phyloP scores from a whole-genome alignment of 2,329 filamentous ascomycete genomes.

The Cadophora sp. region DNA sequence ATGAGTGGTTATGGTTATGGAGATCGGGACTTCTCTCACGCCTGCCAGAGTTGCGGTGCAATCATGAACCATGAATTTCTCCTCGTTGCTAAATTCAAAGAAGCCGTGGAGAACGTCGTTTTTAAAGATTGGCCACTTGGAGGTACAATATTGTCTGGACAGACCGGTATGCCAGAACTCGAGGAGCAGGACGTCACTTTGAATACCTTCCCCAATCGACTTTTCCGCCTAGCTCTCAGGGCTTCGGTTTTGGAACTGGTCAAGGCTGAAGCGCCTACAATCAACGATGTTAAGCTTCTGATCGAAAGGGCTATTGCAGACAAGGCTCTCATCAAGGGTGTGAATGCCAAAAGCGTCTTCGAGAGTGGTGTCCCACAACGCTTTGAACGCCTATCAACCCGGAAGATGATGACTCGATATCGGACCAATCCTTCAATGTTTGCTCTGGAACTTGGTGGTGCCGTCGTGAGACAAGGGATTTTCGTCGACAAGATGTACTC shows the following conservation, averaged over 20 bases:
- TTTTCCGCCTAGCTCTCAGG: slow-evolving; percentile 58
- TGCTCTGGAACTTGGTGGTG: slow-evolving; percentile 68
- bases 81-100: slow-evolving; percentile 65
- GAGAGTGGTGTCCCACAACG: slow-evolving; percentile 36
- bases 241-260: slow-evolving; percentile 51
- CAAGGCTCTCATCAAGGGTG: slow-evolving; percentile 47
- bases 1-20: slow-evolving; percentile 63
- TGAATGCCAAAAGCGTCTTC: slow-evolving; percentile 46
- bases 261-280: slow-evolving; percentile 48
- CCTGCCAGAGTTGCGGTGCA: slow-evolving; percentile 59
- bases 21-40: slow-evolving; percentile 58
- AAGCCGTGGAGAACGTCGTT: slow-evolving; percentile 60
- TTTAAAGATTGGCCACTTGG: slow-evolving; percentile 62
- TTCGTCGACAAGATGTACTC: slow-evolving; percentile 77
- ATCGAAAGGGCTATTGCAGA: slow-evolving; percentile 56
- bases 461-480: slow-evolving; percentile 68
- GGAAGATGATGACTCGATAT: slow-evolving; percentile 74
- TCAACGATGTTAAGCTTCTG: slow-evolving; percentile 57
- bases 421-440: slow-evolving; percentile 73
- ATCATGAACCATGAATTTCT: slow-evolving; percentile 63
- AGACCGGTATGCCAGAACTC: slow-evolving; percentile 56
- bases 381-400: slow-evolving; percentile 54
- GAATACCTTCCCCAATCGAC: slow-evolving; percentile 63
- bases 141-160: slow-evolving; percentile 67
- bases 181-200: slow-evolving; percentile 28